A percentile compares a stretch with the other conserved stretches of the same genome.
Evolutionary conservation across 2,329 filamentous ascomycete genomes (phyloP).

Genomic region (Cadophora sp.): DNA sequence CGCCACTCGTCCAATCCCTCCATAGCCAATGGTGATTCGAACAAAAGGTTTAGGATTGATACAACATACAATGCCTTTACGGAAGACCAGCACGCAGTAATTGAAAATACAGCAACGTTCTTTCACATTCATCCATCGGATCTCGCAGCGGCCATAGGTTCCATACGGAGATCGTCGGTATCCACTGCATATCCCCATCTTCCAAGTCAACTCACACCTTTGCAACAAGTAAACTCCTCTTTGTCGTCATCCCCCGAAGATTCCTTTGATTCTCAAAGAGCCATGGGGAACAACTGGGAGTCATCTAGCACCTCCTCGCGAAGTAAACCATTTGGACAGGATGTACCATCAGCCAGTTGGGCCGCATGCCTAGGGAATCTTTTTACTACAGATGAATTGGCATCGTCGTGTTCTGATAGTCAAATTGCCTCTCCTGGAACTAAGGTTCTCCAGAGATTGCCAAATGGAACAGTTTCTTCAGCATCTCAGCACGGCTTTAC

Average conservation of each 20-base stretch:
- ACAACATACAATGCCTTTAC: not conserved
- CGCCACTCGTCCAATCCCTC: not conserved
- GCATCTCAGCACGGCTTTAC: not conserved
- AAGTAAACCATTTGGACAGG: not conserved
- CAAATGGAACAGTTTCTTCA: not conserved
- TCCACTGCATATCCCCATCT: not conserved
- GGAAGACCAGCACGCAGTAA: not conserved
- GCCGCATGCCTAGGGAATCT: not conserved
- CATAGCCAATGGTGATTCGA: not conserved
- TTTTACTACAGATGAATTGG: not conserved
- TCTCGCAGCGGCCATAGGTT: not conserved
- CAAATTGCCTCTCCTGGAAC: not conserved
- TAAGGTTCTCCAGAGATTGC: not conserved
- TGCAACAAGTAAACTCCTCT: not conserved
- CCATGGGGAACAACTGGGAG: not conserved
- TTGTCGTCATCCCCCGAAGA: not conserved
- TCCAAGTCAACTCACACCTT: not conserved
- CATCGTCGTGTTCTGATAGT: not conserved
- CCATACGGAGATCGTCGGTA: not conserved
- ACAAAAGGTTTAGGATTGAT: not conserved
- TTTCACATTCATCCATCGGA: conserved; percentile 12
- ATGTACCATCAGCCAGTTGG: not conserved
- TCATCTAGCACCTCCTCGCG: not conserved
- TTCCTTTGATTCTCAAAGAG: not conserved
- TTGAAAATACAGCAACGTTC: conserved; percentile 6